Evolutionary conservation across 164 flowering plant genomes (phyloP), one percentile per base, ranked within the genome.

Genomic region (Nelumbo lutea): DNA sequence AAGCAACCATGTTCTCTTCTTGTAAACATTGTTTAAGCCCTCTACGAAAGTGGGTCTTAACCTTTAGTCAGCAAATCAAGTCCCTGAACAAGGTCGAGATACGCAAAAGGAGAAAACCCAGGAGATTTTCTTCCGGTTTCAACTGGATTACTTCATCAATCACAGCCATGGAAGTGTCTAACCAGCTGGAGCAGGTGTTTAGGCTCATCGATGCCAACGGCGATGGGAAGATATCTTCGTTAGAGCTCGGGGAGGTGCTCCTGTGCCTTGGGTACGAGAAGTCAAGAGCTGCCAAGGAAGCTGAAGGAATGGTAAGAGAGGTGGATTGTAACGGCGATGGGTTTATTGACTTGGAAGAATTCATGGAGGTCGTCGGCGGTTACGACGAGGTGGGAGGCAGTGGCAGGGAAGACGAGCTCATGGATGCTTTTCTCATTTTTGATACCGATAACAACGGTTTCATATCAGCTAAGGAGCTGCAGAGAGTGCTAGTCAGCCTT

Each of bases 271-370:
- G 93, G 1, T 79, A 77, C 42, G 82, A 83, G 7, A 79, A 83
- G 70, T 61, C 77, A 0, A 71, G 67, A 4, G 90, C 86, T 0
- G 51, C 68, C 1, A 60, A 68, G 42, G 95, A 87, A 75, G 90
- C 89, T 1, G 79, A 83, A 60, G 78, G 69, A 41, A 85, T 90
- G 81, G 76, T 88, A 42, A 84, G 67, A 50, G 83, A 79, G 68
- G 75, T 81, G 65, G 96, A 86, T 45, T 64, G 60, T 53, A 74
- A 86, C 64, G 90, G 96, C 2, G 90, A 90, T 61, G 96, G 96
- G 5, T 81, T 81, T 46, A 79, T 88, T 15, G 91, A 88, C 69
- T 70, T 90, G 68, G 84, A 85, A 1, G 93, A 88, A 68, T 90
- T 88, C 80, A 78, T 86, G 84, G 80, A 62, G 3, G 83, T 77